Evolutionary conservation across 2,329 filamentous ascomycete genomes (phyloP), one percentile per base, ranked within the genome.

Genomic region (Laburnicola sp.): DNA sequence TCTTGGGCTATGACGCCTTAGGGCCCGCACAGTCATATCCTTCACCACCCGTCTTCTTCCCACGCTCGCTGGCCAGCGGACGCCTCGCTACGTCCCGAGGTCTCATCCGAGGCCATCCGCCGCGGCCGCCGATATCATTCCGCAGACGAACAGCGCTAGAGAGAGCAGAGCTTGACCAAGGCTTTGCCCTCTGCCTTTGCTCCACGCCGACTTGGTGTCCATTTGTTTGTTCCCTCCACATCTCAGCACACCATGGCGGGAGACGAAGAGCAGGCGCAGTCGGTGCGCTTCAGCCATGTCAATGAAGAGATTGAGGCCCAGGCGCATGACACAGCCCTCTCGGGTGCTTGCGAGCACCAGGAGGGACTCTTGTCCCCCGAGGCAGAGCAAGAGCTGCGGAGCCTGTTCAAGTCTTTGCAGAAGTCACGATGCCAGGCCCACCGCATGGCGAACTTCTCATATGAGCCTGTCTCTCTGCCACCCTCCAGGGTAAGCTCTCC

Each of bases 381-480:
- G 59, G 74, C 73, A 37, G 72, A 76, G 59, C 86, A 89, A 50
- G 83, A 92, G 66, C 78, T 95, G 50, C 83, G 82, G 59, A 85
- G 85, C 53, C 77, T 96, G 54, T 86, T 88, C 44, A 83, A 85
- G 61, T 86, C 84, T 23, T 78, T 96, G 25, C 87, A 91, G 58
- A 84, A 85, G 56, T 82, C 86, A 40, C 85, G 87, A 62, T 80
- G 96, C 54, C 92, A 97, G 75, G 87, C 92, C 63, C 82, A 85
- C 50, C 85, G 92, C 57, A 84, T 96, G 79, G 88, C 88, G 69
- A 89, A 91, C 69, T 96, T 91, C 74, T 86, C 88, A 37, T 97
- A 92, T 67, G 92, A 97, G 70, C 87, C 93, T 30, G 86, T 96
- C 57, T 97, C 94, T 31, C 80, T 97, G 45, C 93, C 94, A 32